Evolutionary conservation across 805 yeast species (phyloP), one percentile per base, ranked within the genome.

Genomic region (Spathaspora girioi): DNA sequence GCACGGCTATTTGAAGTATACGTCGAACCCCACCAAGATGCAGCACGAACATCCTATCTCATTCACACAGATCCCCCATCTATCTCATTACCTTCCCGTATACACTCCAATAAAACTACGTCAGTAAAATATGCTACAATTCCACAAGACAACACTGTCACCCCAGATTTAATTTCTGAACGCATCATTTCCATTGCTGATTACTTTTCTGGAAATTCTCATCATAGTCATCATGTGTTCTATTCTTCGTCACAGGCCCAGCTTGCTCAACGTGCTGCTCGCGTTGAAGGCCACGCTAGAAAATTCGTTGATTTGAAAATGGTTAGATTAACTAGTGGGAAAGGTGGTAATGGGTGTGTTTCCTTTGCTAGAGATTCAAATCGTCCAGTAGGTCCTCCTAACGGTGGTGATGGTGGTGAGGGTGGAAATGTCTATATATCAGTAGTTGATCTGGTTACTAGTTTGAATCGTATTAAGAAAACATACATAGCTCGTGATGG

Each of bases 331-430:
- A 64, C 70, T 3, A 82, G 96, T 26, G 99, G 99, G 0, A 75
- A 71, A 41, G 99, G 99, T 18, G 99, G 99, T 1, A 77, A 86
- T 63, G 99, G 99, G 6, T 76, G 81, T 31, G 86, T 90, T 0
- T 87, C 97, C 0, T 94, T 94, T 67, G 79, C 85, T 53, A 75
- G 97, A 56, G 98, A 90, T 58, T 88, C 96, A 3, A 89, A 91
- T 41, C 70, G 89, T 43, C 77, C 96, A 0, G 77, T 79, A 17
- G 99, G 99, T 0, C 98, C 99, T 0, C 96, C 99, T 0, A 96
- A 92, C 67, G 99, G 99, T n/a, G 99, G 99, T 9, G 97, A 94
- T 69, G 99, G 99, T 29, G 99, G 98, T 4, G 72, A 77, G 54
- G 99, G 99, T 19, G 99, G 99, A 2, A 78, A 85, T 49, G 79